Base-by-base conservation (phyloP, 2,329 filamentous ascomycete genomes). In the Diaporthe eres region DNA sequence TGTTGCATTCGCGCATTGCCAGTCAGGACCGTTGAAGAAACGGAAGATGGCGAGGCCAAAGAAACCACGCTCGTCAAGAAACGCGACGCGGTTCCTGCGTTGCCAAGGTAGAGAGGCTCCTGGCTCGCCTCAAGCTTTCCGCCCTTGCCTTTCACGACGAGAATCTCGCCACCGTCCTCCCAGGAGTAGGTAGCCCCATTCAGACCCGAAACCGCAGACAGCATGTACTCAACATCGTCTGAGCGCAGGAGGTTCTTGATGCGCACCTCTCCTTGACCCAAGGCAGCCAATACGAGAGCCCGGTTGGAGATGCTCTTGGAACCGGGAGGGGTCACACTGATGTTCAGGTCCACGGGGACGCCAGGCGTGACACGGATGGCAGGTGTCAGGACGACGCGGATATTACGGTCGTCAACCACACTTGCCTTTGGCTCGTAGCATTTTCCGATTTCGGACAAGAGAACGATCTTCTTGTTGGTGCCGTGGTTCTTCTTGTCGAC, bases 401-500 rank as follows among this genome's bases (percentile, higher is more conserved):
- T 97, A 75, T 94, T 92, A 78, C 91, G 89, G 82, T 99, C 97
- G 15, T 94, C 90, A n/a, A 98, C 96, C 13, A 95, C 92, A 79
- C 93, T 98, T 39, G 97, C 97, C 83, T 93, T 94, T 73, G 92
- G 93, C 85, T 99, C 97, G 81, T 96, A 86, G 0, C 95, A 97
- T 81, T 93, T 92, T 75, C 97, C 97, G 82, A 99, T 98, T 17
- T 94, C 94, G 0, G 95, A 96, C 15, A 99, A 88, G 10, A 99
- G 90, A 9, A 98, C 96, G 78, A 99, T 94, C 86, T 98, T 98
- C 89, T 99, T 99, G 85, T 96, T 95, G 76, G 91, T 91, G 2
- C 97, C 97, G 60, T 98, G 94, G 79, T 99, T 99, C 88, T 99
- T 99, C 90, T 99, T 99, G 86, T 99, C 97, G 12, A 99, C 94